Conservation (phyloP, 495 filamentous ascomycete species). For the Xylaria cubensis region DNA sequence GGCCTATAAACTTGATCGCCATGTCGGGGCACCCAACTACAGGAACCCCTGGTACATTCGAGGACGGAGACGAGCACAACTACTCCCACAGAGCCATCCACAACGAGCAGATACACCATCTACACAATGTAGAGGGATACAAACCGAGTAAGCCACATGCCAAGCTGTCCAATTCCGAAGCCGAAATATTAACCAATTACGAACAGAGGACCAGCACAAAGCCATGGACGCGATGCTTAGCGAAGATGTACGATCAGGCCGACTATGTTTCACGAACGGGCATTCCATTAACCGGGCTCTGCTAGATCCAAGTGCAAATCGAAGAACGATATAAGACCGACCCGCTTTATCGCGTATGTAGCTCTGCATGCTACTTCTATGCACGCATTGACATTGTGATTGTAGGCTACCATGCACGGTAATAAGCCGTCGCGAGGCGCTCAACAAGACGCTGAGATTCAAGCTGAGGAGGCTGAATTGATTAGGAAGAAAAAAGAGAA, state of each 20-base stretch:
- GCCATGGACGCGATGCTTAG: conserved; percentile 37
- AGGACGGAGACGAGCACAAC: conserved; percentile 34
- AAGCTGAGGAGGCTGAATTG: conserved; percentile 71
- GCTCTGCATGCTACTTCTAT: not conserved
- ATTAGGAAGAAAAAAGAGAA: conserved; percentile 65
- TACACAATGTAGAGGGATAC: conserved; percentile 33
- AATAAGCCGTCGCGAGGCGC: conserved; percentile 75
- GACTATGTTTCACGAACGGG: not conserved
- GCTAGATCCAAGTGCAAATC: conserved; percentile 32
- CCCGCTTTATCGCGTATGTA: conserved; percentile 37
- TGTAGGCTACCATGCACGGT: conserved; percentile 71
- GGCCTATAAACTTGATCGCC: not conserved
- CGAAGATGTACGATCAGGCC: conserved; percentile 31
- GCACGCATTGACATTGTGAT: conserved; percentile 6
- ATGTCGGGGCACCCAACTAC: conserved; percentile 25
- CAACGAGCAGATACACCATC: conserved; percentile 34
- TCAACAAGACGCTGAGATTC: conserved; percentile 71
- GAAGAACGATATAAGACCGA: conserved; percentile 37
- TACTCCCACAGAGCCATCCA: conserved; percentile 29
- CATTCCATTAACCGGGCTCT: not conserved
- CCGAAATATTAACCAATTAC: conserved; percentile 7
- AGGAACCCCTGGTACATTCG: conserved; percentile 29
- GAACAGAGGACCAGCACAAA: conserved; percentile 35
- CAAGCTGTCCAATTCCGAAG: not conserved
- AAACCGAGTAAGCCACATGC: conserved; percentile 30